phyloP scores from a whole-genome alignment of 2,329 filamentous ascomycete species.

The Fusarium hainanense region DNA sequence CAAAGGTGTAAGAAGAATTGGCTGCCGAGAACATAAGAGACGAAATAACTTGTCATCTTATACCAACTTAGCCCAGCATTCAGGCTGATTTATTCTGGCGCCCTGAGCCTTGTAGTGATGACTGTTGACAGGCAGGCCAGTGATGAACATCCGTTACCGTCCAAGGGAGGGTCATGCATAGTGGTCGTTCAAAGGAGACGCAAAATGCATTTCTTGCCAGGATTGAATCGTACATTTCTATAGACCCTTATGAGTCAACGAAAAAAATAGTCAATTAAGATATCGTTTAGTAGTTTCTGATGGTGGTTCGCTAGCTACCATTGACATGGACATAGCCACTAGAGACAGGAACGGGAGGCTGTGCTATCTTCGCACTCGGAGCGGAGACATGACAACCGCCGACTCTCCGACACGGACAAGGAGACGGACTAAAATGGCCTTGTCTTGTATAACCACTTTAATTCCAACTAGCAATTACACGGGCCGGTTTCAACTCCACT shows the following conservation, averaged over 20 bases:
- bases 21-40: neutral
- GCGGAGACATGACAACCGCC: neutral
- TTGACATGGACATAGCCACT: neutral
- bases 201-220: neutral
- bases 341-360: neutral
- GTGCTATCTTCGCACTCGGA: neutral
- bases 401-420: slow-evolving; percentile 1
- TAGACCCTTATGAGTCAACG: neutral
- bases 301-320: no score
- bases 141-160: neutral
- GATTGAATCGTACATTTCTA: neutral
- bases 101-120: neutral
- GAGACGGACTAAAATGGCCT: slow-evolving; percentile 1
- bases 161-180: neutral
- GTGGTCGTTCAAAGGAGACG: neutral
- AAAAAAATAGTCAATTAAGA: neutral
- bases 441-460: neutral
- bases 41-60: neutral
- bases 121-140: neutral
- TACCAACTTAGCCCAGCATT: neutral
- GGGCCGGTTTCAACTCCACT: neutral
- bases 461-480: neutral
- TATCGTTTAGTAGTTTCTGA: neutral
- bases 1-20: neutral
- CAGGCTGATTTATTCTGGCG: neutral